Base-by-base conservation (phyloP, 352 stramenopile species). In the Globisporangium mamillatum region DNA sequence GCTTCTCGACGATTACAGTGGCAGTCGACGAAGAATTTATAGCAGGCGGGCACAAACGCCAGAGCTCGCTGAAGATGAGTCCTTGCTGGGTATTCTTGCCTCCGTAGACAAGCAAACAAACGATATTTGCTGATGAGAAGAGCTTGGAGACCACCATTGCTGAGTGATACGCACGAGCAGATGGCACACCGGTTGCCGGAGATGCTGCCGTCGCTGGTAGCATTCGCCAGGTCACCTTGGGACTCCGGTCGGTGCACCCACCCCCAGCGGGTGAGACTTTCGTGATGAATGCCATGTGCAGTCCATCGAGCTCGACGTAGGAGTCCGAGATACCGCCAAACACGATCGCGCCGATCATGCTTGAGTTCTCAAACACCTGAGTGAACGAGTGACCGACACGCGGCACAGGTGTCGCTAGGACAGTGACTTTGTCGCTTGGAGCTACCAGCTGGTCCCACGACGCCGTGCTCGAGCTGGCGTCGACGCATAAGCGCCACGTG, bases 61-160 rank as follows among this genome's bases (percentile, higher is more conserved):
- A 91, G n/a, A 93, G 67, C n/a, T 93, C 81, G 55, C 80, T 74
- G 54, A 89, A 89, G 68, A 93, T 87, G n/a, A 70, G 56, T 20
- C 73, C 80, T 22, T 76, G 72, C 46, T 71, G 56, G 38, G 70
- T 61, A 62, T 63, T 87, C n/a, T 84, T 84, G 8, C 85, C 85
- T 8, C 85, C 85, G 16, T 82, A 87, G 18, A 93, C 58, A 12
- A 93, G 27, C 44, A 91, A 25, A 61, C 85, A 91, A 18, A 66
- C 69, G 41, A 70, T 73, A 24, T 72, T 70, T 18, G 71, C 57
- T 0, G 72, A 29, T 0, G 67, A 69, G 34, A 80, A 84, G 25
- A 81, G 68, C 34, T 66, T 76, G 0, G 77, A 83, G 9, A 77
- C 68, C n/a, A 79, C 74, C 52, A 79, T 74, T 4, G 76, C 72